Percentiles rank a stretch among this genome's conserved stretches.
These are phyloP conservation scores for Komagataella phaffii DNA, from an alignment of 805 yeast genomes.

Conservation along the genomic window DNA sequence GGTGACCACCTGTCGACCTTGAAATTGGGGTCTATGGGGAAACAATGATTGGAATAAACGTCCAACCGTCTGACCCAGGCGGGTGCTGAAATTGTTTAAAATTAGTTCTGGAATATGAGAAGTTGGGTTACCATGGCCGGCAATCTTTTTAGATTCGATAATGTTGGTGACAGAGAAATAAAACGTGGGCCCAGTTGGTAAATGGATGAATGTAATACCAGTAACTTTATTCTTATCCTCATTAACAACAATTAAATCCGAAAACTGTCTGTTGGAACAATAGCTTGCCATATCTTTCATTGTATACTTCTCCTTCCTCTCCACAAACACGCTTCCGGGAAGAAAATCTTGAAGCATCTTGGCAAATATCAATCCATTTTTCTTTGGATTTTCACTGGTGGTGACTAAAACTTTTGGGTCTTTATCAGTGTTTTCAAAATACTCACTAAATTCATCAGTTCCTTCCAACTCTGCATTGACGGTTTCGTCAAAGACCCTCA, in stretches of 20 bases:
- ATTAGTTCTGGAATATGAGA: slow-evolving; percentile 86
- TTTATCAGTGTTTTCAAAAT: slow-evolving; percentile 32
- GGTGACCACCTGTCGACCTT: slow-evolving; percentile 93
- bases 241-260: slow-evolving; percentile 79
- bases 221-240: slow-evolving; percentile 90
- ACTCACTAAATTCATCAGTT: slow-evolving; percentile 49
- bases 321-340: slow-evolving; percentile 78
- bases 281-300: slow-evolving; percentile 80
- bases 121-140: slow-evolving; percentile 86
- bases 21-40: slow-evolving; percentile 87
- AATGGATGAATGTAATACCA: slow-evolving; percentile 84
- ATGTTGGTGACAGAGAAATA: slow-evolving; percentile 77
- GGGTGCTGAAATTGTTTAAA: slow-evolving; percentile 82
- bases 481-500: slow-evolving; percentile 81
- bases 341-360: slow-evolving; percentile 72
- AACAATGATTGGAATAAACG: slow-evolving; percentile 82
- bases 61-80: slow-evolving; percentile 90
- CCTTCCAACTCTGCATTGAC: slow-evolving; percentile 45
- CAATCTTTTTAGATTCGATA: slow-evolving; percentile 58
- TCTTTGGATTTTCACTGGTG: slow-evolving; percentile 77
- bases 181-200: slow-evolving; percentile 93
- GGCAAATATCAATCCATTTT: slow-evolving; percentile 82
- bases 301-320: slow-evolving; percentile 71
- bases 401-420: slow-evolving; percentile 86
- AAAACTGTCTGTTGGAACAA: slow-evolving; percentile 72